These are phyloP conservation scores for Keithomyces neogunnii DNA, from an alignment of 2,329 filamentous ascomycete species.

Conservation along the genomic window DNA sequence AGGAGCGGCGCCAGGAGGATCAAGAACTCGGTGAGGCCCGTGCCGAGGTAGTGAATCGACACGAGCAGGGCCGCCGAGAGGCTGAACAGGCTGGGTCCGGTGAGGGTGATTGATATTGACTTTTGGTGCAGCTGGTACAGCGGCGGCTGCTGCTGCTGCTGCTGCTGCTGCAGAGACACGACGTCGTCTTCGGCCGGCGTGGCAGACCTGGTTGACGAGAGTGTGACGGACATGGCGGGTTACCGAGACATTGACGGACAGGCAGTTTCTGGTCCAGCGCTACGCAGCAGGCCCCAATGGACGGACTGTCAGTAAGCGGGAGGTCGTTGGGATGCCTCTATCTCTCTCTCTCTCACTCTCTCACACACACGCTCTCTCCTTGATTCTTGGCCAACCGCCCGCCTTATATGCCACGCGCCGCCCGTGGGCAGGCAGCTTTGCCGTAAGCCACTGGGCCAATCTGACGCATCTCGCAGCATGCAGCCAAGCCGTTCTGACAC, in stretches of 20 bases:
- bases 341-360: too few relatives aligned
- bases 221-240: constrained; percentile 4
- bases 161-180: background rate
- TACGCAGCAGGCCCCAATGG: background rate
- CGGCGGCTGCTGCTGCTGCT: background rate
- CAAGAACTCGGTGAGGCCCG: constrained; percentile 38
- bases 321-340: too few relatives aligned
- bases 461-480: background rate
- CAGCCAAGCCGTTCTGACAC: background rate
- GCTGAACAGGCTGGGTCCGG: constrained; percentile 38
- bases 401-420: background rate
- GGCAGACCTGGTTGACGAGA: background rate
- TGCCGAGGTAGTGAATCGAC: constrained; percentile 42
- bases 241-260: background rate
- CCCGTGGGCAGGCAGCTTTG: background rate
- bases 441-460: background rate
- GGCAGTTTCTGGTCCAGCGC: too few relatives aligned
- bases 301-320: background rate
- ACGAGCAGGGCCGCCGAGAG: constrained; percentile 37
- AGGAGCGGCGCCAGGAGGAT: constrained; percentile 40
- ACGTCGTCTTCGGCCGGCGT: background rate
- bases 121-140: constrained; percentile 32
- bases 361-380: background rate
- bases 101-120: constrained; percentile 44
- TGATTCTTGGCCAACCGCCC: too few relatives aligned